Evolutionary conservation across 2,329 filamentous ascomycete species (phyloP), one percentile per base, ranked within the genome.

Genomic region (Xylariaceae sp.): DNA sequence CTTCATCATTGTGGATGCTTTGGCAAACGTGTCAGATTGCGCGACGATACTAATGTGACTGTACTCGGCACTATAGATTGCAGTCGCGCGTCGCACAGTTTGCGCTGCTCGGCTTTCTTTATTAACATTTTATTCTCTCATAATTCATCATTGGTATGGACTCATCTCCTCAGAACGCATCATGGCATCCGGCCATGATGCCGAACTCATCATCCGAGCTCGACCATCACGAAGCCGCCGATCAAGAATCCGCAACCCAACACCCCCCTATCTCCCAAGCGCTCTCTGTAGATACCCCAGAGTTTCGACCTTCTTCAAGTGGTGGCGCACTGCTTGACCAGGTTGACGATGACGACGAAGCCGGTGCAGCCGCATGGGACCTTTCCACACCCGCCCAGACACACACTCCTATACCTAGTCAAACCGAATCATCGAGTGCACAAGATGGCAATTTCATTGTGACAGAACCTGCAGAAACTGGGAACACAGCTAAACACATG

Each of bases 101-200:
- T 51, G 50, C 38, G 48, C 45, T 50, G 46, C 44, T 48, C 45
- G 45, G 44, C 40, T 37, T 43, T 49, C 19, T 49, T 45, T 43
- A 47, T 36, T 53, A 49, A 37, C 47, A 53, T 53, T 58, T 49
- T 44, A 58, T 59, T 54, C 48, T 51, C 55, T 49, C 56, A 54
- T 63, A 59, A 62, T 61, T 57, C 45, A 51, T 54, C 41, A 57
- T 55, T 50, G 45, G 53, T 47, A 75, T 77, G 73, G 54, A 68
- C 45, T 68, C 68, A 44, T 66, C 70, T 60, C 64, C 65, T 50
- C 61, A 67, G 36, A 65, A 60, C 55, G 64, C 69, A 51, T 67
- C 72, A 47, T 77, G 74, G 74, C 67, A 78, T 64, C 74, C 74
- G 45, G 74, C 75, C 38, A 64, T 72, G 58, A 74, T 73, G 72